Conservation (phyloP, 345 rosid species). For the Cardamine resedifolia region DNA sequence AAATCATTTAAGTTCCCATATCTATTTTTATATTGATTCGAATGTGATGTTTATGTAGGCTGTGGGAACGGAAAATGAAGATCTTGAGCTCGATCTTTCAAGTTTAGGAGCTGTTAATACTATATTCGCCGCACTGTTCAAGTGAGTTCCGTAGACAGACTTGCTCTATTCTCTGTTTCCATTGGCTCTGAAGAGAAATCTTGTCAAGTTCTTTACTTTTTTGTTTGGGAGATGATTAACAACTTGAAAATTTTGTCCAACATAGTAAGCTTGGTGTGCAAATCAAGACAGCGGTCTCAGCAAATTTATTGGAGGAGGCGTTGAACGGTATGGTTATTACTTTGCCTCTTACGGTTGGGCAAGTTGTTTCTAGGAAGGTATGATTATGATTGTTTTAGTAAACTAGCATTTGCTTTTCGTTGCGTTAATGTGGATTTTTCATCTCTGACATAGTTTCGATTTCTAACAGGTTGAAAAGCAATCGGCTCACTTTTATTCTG, state of each 20-base stretch:
- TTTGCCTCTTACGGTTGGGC: conserved; percentile 58
- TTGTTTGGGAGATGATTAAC: not conserved
- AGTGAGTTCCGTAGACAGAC: conserved; percentile 41
- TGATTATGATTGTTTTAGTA: conserved; percentile 22
- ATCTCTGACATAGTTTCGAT: conserved; percentile 3
- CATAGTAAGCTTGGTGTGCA: conserved; percentile 95
- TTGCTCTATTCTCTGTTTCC: conserved; percentile 4
- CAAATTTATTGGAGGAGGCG: conserved; percentile 85
- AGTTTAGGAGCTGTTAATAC: conserved; percentile 96
- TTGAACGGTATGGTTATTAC: conserved; percentile 64
- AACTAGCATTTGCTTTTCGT: not conserved
- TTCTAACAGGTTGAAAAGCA: conserved; percentile 91
- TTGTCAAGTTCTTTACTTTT: not conserved
- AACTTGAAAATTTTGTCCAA: not conserved
- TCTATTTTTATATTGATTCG: not conserved
- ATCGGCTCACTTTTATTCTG: conserved; percentile 91
- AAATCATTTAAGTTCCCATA: not conserved
- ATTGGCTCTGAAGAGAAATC: not conserved
- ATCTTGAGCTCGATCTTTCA: conserved; percentile 92
- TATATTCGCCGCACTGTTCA: conserved; percentile 92
- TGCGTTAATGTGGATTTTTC: conserved; percentile 24
- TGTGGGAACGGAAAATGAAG: conserved; percentile 73
- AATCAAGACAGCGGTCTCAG: conserved; percentile 92
- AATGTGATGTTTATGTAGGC: conserved; percentile 48
- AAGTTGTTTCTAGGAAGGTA: conserved; percentile 75